Base-by-base conservation (phyloP, 2,329 filamentous ascomycete species). In the Pseudogymnoascus pannorum region DNA sequence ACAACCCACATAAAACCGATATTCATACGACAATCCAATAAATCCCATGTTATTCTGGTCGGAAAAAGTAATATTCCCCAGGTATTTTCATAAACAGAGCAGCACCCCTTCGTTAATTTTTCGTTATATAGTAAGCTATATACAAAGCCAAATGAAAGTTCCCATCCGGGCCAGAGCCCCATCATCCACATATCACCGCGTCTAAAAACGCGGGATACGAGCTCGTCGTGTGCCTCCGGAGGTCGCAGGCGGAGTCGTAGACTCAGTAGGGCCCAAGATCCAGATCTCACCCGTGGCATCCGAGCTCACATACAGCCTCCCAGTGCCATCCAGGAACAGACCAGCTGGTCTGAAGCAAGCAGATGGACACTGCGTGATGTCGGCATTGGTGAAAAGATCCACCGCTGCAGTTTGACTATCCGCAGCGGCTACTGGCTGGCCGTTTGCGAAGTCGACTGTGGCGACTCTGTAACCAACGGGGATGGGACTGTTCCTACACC, bases 231-330 rank as follows among this genome's bases (percentile, higher is more conserved):
- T 54, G 2, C 24, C 44, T 3, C 24, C 44, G 4, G 44, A 54
- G 24, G 24, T 54, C 8, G 2, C 44, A 18, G 44, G 44, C 5
- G 44, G 44, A 51, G 62, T 65, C 3, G 61, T 58, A 9, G 54
- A 58, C 8, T 44, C 59, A 2, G 61, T 68, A 57, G 62, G 70
- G 14, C 68, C 66, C 40, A 85, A 68, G 4, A 88, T 79, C 66
- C 82, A 88, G 42, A 89, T 79, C 75, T 89, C 86, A 5, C 86
- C 87, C 0, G 85, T 86, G 12, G 77, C 70, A 70, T 89, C 87
- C 4, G 80, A 84, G 61, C 76, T 81, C 75, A 88, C 80, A 72
- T 82, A 89, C 7, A 89, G 72, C 5, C 86, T 75, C 6, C 79
- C 82, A 70, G 76, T 79, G 0, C 77, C 78, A 16, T 82, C 80